Percentiles rank a stretch among this genome's conserved stretches.
phyloP scores from a whole-genome alignment of 306 rosid genomes.

The Amphicarpaea edgeworthii region DNA sequence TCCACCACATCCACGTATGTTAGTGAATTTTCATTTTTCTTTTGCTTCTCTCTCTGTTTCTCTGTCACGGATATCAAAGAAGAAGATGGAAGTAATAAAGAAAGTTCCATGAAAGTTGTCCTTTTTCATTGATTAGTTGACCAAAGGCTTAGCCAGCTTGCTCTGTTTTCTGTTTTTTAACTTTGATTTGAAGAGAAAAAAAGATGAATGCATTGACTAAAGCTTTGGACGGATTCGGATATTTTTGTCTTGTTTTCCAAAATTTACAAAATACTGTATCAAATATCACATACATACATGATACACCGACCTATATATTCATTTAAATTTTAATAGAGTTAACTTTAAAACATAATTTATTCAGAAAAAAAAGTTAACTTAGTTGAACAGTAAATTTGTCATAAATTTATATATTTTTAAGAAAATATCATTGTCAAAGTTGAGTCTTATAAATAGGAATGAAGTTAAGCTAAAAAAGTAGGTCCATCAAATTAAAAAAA shows the following conservation, averaged over 20 bases:
- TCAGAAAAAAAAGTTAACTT: too few species aligned
- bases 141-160: slow-evolving; percentile 21
- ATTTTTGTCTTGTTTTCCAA: background rate
- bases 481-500: too few species aligned
- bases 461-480: too few species aligned
- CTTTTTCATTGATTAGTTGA: slow-evolving; percentile 16
- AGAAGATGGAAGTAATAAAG: background rate
- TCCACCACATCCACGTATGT: background rate
- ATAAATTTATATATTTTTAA: too few species aligned
- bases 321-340: too few species aligned
- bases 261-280: too few species aligned
- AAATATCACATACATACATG: background rate
- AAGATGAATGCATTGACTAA: slow-evolving; percentile 30
- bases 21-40: too few species aligned
- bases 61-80: slow-evolving; percentile 20
- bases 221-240: background rate
- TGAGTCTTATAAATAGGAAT: too few species aligned
- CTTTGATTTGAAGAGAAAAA: background rate
- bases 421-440: too few species aligned
- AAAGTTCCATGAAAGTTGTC: background rate
- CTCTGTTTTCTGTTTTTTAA: background rate
- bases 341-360: too few species aligned
- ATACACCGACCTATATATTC: background rate
- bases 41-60: background rate
- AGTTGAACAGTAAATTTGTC: too few species aligned